These are phyloP conservation scores for Blastobotrys robertii DNA, from an alignment of 805 yeast species.

Conservation along the genomic window DNA sequence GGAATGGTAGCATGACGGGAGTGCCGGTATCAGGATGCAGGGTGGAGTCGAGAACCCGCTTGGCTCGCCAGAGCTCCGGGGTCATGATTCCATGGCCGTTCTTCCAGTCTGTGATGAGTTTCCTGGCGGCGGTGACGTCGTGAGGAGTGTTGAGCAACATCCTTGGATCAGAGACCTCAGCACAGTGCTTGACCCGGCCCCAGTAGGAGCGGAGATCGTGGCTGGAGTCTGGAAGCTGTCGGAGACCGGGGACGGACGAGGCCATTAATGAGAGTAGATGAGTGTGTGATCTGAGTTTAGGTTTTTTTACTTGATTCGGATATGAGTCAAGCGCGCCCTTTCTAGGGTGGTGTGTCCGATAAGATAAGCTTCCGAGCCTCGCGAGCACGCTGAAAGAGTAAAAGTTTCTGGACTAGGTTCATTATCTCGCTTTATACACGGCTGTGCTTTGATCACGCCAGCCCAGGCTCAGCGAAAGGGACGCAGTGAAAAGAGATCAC, in stretches of 20 bases:
- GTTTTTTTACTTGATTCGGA: too few species aligned
- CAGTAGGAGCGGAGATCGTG: constrained; percentile 75
- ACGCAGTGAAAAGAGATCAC: too few species aligned
- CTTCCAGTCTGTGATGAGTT: constrained; percentile 58
- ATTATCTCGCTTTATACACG: too few species aligned
- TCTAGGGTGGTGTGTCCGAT: too few species aligned
- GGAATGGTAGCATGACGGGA: constrained; percentile 82
- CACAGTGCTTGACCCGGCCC: constrained; percentile 94
- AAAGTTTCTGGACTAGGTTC: too few species aligned
- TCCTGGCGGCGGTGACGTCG: constrained; percentile 56
- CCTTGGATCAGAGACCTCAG: constrained; percentile 83
- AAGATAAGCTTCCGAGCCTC: too few species aligned
- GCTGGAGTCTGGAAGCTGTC: constrained; percentile 67
- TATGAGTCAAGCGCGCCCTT: too few species aligned
- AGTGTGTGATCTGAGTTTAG: too few species aligned
- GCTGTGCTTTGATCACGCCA: too few species aligned
- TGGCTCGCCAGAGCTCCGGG: constrained; percentile 82
- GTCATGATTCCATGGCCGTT: constrained; percentile 62
- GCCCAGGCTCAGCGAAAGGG: too few species aligned
- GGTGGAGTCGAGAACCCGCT: constrained; percentile 78
- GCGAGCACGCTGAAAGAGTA: too few species aligned
- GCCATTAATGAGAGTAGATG: constrained; percentile 49
- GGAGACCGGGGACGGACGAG: constrained; percentile 75
- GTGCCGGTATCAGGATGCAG: constrained; percentile 96
- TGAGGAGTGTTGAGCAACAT: constrained; percentile 57